Percentiles rank a stretch among this genome's conserved stretches.
Evolutionary conservation across 2,329 filamentous ascomycete genomes (phyloP).

Genomic region (Phyllosticta citriasiana): DNA sequence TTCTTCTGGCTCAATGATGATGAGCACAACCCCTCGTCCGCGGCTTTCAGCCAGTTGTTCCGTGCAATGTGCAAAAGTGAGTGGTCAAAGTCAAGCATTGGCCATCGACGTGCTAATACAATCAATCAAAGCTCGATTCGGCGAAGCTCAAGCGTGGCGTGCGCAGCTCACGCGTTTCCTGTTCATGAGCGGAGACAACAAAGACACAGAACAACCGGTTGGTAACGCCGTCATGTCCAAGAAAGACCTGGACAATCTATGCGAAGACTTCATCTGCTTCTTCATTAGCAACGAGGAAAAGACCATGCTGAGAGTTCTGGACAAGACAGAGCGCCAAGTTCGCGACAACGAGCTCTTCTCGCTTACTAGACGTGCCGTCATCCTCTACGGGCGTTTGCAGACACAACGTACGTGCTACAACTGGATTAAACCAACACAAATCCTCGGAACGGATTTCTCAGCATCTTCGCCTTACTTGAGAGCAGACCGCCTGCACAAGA

Average conservation of each 20-base stretch:
- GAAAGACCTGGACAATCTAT: background rate
- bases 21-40: background rate
- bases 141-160: background rate
- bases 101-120: background rate
- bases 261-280: background rate
- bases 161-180: background rate
- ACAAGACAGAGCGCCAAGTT: background rate
- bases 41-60: too few species aligned
- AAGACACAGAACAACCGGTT: background rate
- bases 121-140: background rate
- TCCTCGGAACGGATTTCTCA: background rate
- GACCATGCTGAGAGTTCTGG: background rate
- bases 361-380: background rate
- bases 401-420: background rate
- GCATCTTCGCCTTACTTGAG: background rate
- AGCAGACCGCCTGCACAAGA: background rate
- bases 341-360: background rate
- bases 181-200: background rate
- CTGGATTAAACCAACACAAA: background rate
- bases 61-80: background rate
- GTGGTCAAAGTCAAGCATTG: background rate
- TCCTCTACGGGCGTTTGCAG: background rate
- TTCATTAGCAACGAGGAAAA: background rate
- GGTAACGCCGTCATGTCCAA: background rate
- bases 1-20: slow-evolving; percentile 1